Evolutionary conservation across 169 alveolate species (phyloP).

Genomic region (Cryptosporidium muris): DNA sequence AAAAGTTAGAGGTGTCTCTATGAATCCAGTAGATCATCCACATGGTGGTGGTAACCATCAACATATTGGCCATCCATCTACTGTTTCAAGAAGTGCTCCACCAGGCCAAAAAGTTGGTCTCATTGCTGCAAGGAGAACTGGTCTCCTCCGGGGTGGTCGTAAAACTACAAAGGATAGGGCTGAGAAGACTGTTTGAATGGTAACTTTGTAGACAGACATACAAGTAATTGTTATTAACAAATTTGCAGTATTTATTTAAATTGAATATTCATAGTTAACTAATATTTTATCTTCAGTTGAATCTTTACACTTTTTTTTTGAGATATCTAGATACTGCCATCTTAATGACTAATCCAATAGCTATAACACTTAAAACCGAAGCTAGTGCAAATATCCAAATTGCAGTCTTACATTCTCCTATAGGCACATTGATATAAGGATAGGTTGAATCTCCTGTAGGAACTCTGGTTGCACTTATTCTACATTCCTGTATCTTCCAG

Average conservation of each 20-base stretch:
- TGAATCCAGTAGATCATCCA: constrained; percentile 99
- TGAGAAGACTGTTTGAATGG: constrained; percentile 54
- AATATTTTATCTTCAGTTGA: no score
- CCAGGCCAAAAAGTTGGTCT: constrained; percentile 99
- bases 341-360: constrained; percentile 7
- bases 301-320: not conserved
- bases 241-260: no score
- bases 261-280: no score
- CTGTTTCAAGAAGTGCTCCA: constrained; percentile 96
- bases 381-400: constrained; percentile 41
- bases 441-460: constrained; percentile 62
- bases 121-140: constrained; percentile 99
- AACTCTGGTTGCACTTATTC: constrained; percentile 38
- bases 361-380: constrained; percentile 4
- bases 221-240: not conserved
- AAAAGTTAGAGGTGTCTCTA: constrained; percentile 99
- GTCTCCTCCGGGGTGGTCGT: constrained; percentile 96
- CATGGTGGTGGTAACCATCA: constrained; percentile 99
- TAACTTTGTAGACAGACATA: not conserved
- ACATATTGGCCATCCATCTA: constrained; percentile 99
- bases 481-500: constrained; percentile 45
- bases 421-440: constrained; percentile 47
- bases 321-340: not conserved
- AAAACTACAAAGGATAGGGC: constrained; percentile 61
- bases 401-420: constrained; percentile 69